Conservation (phyloP, 2,329 filamentous ascomycete genomes). For the Phaeosphaeriaceae sp. region DNA sequence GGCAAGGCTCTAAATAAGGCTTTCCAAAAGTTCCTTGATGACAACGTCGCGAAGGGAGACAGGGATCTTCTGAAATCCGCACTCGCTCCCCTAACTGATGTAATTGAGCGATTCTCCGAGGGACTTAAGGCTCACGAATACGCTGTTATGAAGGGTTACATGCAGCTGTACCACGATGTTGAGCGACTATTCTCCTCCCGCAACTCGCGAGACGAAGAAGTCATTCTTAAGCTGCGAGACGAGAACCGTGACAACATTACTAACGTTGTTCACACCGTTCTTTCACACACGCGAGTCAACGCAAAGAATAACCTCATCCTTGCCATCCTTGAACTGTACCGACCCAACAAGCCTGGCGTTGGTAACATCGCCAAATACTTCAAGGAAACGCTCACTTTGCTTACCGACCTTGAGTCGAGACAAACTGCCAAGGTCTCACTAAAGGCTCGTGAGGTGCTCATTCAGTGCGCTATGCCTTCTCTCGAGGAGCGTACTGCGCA, state of each 20-base stretch:
- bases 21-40: conserved; percentile 86
- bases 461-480: conserved; percentile 94
- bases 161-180: conserved; percentile 80
- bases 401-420: conserved; percentile 88
- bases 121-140: conserved; percentile 92
- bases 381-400: conserved; percentile 77
- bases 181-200: conserved; percentile 88
- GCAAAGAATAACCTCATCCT: conserved; percentile 94
- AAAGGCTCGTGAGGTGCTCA: conserved; percentile 96
- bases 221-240: conserved; percentile 90
- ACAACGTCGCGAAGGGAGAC: conserved; percentile 77
- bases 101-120: conserved; percentile 82
- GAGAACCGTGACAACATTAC: conserved; percentile 92
- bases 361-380: conserved; percentile 90
- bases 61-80: conserved; percentile 74
- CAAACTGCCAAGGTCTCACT: conserved; percentile 93
- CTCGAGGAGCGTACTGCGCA: conserved; percentile 92
- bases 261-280: conserved; percentile 84
- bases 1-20: conserved; percentile 85
- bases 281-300: conserved; percentile 90
- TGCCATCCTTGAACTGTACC: conserved; percentile 91
- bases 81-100: conserved; percentile 75
- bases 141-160: conserved; percentile 76
- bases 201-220: conserved; percentile 87
- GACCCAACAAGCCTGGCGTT: conserved; percentile 88